Evolutionary conservation across 1,284 basidiomycete species (phyloP).

Genomic region (Veloporphyrellus conicus): DNA sequence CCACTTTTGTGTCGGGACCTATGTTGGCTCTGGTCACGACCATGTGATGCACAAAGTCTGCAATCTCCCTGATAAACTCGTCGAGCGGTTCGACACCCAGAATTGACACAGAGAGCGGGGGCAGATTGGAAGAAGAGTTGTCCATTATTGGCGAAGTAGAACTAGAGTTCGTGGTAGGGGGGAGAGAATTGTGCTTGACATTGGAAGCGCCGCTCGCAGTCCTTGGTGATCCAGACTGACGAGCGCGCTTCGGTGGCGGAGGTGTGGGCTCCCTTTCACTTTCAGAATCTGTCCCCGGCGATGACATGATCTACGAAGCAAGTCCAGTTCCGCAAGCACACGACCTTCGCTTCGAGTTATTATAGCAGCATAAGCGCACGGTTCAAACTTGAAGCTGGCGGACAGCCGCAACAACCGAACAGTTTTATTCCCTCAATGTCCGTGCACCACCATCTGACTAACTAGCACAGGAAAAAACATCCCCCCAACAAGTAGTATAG

Average conservation of each 20-base stretch:
- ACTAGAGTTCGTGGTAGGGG: conserved; percentile 9
- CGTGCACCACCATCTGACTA: conserved; percentile 48
- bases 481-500: conserved; percentile 56
- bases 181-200: conserved; percentile 18
- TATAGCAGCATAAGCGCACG: neutral
- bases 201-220: conserved; percentile 16
- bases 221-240: conserved; percentile 23
- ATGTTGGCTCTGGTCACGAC: conserved; percentile 52
- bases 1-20: conserved; percentile 46
- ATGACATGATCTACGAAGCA: conserved; percentile 27
- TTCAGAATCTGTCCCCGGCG: conserved; percentile 32
- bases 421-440: conserved; percentile 29
- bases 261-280: conserved; percentile 28
- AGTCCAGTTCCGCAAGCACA: conserved; percentile 1
- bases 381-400: neutral
- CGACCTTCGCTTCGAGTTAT: conserved; percentile 2
- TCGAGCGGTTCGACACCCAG: conserved; percentile 91
- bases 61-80: conserved; percentile 89
- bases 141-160: conserved; percentile 22
- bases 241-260: conserved; percentile 28
- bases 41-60: conserved; percentile 82
- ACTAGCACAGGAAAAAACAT: conserved; percentile 68
- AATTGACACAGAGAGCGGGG: conserved; percentile 80
- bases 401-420: neutral
- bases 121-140: conserved; percentile 35